Evolutionary conservation across 106 monocot species (phyloP), one percentile per base, ranked within the genome.

Genomic region (Dendrobium nobile): DNA sequence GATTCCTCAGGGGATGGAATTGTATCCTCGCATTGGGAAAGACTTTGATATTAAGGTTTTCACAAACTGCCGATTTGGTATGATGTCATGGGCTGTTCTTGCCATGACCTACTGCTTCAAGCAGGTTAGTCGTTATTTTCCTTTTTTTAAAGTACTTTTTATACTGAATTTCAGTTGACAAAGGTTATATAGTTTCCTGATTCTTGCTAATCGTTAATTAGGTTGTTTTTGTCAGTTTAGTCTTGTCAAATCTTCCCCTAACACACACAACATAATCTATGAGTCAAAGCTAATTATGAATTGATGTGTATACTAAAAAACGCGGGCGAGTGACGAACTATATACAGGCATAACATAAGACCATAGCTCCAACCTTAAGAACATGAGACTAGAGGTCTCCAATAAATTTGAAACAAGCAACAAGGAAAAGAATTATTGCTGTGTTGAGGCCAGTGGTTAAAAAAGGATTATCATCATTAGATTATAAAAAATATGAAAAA

Each of bases 11-110:
- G 98, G 98, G 72, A 95, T 95, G 95, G 98, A 99, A 77, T 80
- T 99, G 64, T 99, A 99, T 85, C 98, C 98, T 56, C 90, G 98
- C 47, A 93, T 99, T 83, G 98, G 98, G 26, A 93, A 99, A 84
- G 70, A 81, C 77, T 99, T 99, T 84, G 95, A 99, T 80, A 99
- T 99, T 48, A 99, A 99, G 80, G 98, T 95, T 27, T 95, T 98
- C 80, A 98, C 98, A 73, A 99, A 99, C 64, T 99, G 98, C 72
- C 88, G 98, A 37, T 99, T 99, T 77, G 98, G 98, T 31, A 90
- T 99, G 98, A 99, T 99, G 95, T 99, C 98, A 2, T 99, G 98
- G 98, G 98, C 98, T 79, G 98, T 99, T 84, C 91, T 99, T 75
- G 88, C 95, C 58, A 56, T 95, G 74, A 95, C 98, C 22, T 99